Percentiles rank a stretch among this genome's conserved stretches.
phyloP scores from a whole-genome alignment of 352 stramenopile genomes.

The Globisporangium okanoganense region DNA sequence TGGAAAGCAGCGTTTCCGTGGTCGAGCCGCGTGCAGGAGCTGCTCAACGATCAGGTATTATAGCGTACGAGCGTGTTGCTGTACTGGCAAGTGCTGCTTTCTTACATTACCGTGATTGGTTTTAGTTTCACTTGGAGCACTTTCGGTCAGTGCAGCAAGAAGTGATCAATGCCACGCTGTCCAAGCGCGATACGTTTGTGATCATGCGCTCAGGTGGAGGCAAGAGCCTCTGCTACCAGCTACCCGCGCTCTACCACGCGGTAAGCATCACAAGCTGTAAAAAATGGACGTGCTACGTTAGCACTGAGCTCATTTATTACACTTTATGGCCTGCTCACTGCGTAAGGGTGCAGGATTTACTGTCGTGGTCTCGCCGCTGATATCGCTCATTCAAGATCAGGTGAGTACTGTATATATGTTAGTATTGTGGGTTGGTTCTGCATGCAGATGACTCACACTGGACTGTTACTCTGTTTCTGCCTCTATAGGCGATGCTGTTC shows the following conservation, averaged over 20 bases:
- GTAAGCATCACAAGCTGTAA: conserved; percentile 19
- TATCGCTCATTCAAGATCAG: conserved; percentile 94
- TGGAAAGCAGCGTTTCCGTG: conserved; percentile 44
- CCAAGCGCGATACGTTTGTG: conserved; percentile 86
- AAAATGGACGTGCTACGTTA: background rate
- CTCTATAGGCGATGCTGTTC: conserved; percentile 54
- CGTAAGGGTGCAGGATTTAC: conserved; percentile 62
- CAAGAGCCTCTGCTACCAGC: conserved; percentile 90
- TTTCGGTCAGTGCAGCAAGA: conserved; percentile 90
- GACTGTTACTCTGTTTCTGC: background rate
- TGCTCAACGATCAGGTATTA: conserved; percentile 26
- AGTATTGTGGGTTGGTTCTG: background rate
- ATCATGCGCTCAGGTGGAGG: conserved; percentile 90
- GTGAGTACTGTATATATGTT: conserved; percentile 20
- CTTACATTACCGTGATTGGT: background rate
- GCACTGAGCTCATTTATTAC: background rate
- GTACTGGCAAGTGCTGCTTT: background rate
- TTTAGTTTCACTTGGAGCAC: conserved; percentile 69
- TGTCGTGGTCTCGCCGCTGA: conserved; percentile 90
- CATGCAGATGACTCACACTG: background rate
- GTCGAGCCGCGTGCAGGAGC: conserved; percentile 28
- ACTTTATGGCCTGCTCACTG: background rate
- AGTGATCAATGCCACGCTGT: conserved; percentile 91
- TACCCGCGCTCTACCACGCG: conserved; percentile 71
- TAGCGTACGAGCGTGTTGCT: background rate